Conservation (phyloP, 176 grass and related monocot genomes). For the Miscanthus lutarioriparius region DNA sequence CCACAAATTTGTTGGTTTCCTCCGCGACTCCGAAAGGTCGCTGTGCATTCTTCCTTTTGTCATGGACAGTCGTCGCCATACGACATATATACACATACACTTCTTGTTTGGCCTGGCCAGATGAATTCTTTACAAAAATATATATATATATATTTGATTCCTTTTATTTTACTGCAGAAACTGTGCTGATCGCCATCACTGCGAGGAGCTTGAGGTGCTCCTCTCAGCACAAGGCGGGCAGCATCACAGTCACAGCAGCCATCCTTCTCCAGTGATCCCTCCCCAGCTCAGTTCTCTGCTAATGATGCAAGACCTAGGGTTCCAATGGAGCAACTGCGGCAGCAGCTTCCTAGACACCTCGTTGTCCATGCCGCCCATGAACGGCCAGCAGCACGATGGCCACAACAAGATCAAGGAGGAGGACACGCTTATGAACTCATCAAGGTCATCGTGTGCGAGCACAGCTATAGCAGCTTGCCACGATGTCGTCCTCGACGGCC, state of each 20-base stretch:
- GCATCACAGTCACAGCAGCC: slow-evolving; percentile 19
- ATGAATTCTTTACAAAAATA: not conserved
- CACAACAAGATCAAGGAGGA: slow-evolving; percentile 58
- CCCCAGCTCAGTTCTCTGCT: slow-evolving; percentile 48
- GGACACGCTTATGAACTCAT: not conserved
- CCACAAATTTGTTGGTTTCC: slow-evolving; percentile 52
- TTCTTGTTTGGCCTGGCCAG: not conserved
- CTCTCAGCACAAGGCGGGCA: slow-evolving; percentile 45
- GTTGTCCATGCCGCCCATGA: slow-evolving; percentile 9
- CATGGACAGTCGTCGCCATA: not conserved
- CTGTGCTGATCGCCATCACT: slow-evolving; percentile 28
- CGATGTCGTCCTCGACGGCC: slow-evolving; percentile 11
- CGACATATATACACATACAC: not conserved
- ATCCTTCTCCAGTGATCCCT: slow-evolving; percentile 23
- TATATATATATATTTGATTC: not conserved
- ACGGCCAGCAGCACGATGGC: slow-evolving; percentile 22
- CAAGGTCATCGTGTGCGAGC: slow-evolving; percentile 26
- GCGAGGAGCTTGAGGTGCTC: slow-evolving; percentile 43
- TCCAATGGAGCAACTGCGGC: slow-evolving; percentile 57
- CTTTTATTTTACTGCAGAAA: slow-evolving; percentile 34
- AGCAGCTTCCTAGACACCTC: slow-evolving; percentile 15
- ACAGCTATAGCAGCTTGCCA: slow-evolving; percentile 31
- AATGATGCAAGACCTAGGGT: slow-evolving; percentile 84
- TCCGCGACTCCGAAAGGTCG: slow-evolving; percentile 22
- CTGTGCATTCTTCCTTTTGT: slow-evolving; percentile 34